Base-by-base conservation (phyloP, 768 basidiomycete species). In the Macrolepiota albuminosa region DNA sequence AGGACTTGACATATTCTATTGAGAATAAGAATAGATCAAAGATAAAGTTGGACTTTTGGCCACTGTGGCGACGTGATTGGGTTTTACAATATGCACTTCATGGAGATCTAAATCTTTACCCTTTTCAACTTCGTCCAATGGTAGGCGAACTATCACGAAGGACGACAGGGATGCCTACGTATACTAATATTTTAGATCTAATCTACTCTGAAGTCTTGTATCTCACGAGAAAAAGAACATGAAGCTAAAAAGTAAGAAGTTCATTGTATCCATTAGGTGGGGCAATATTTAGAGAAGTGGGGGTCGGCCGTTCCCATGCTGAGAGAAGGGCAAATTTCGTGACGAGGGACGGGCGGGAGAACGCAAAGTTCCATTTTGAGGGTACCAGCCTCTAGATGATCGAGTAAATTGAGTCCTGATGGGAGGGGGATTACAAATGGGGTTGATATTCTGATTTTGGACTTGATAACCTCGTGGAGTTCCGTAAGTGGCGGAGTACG, bases 371-470 rank as follows among this genome's bases (percentile, higher is more conserved):
- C 16, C 6, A 31, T 31, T n/a, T 31, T 40, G 40, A 31, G 26
- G 29, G 53, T 10, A 31, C 18, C 31, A 40, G 26, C 18, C 39
- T 42, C 40, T 54, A 6, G 18, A 29, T 26, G 24, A 40, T 54
- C 39, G 8, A 42, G 53, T 18, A 26, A 53, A 39, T 39, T 26
- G 51, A 16, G 3, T 37, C 26, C 16, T 54, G 18, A 29, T 31
- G 26, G 16, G 37, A 42, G 31, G 37, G 31, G 40, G 9, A 18
- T 58, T 56, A 54, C 64, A 49, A 39, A 53, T 45, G 36, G 64
- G 47, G 48, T 58, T 54, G 9, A 51, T 51, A 34, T 60, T 65
- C 57, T 58, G 64, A 63, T 63, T 57, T 58, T 51, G 64, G 57
- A 43, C 40, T 37, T 55, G 56, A 48, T 51, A 50, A 26, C 47